Base-by-base conservation (phyloP, 2,329 filamentous ascomycete species). In the Graphilbum fragrans region DNA sequence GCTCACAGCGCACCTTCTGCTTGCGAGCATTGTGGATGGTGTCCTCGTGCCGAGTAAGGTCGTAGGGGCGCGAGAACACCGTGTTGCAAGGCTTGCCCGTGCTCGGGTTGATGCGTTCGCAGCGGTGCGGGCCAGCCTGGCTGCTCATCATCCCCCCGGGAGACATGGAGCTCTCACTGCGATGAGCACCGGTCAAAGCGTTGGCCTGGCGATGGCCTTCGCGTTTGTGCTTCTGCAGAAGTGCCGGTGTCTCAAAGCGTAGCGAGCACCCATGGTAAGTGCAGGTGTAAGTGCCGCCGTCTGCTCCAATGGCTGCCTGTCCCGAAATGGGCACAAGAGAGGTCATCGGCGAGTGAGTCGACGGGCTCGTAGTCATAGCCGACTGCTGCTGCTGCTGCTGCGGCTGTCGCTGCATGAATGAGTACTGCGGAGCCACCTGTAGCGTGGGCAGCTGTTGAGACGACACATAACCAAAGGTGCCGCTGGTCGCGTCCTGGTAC, bases 21-120 rank as follows among this genome's bases (percentile, higher is more conserved):
- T 95, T 95, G 53, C 85, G 79, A 1, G 80, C 81, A 53, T 95
- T 95, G 71, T 96, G 92, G 49, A 96, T 96, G 0, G 92, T 96
- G 50, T 95, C 90, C 59, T 98, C 92, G 57, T 98, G 92, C 19
- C 92, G 74, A 0, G 92, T 98, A 40, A 98, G 71, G 60, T 98
- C 92, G 67, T 98, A 98, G 2, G 92, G 92, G 18, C 92, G 72
- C 1, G 90, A 95, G 62, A 98, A 96, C 41, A 94, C 71, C 0
- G 87, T 93, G 58, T 86, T 90, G 72, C 92, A 96, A 0, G 87
- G 82, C 65, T 95, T 95, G 48, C 86, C 86, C 0, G 92, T 96
- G 49, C 85, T 90, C 2, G 90, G 90, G 61, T 96, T 96, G 63
- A 90, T 86, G 50, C 88, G 79, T 55, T 88, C 84, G 61, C 92